phyloP scores from a whole-genome alignment of 768 basidiomycete genomes.

The Boletus edulis region DNA sequence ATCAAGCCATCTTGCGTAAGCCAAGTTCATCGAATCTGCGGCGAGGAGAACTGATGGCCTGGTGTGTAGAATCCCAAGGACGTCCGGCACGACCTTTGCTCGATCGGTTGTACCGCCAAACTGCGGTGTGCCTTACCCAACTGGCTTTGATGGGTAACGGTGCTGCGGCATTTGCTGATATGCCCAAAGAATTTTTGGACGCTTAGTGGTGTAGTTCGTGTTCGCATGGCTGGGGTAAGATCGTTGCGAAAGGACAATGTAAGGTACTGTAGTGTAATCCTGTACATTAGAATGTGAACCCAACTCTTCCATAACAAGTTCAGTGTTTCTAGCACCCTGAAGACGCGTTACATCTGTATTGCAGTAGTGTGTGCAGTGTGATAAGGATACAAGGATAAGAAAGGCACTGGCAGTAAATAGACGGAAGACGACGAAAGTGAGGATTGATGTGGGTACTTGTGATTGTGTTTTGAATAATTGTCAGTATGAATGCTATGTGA shows the following conservation, averaged over 20 bases:
- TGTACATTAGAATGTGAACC: slow-evolving; percentile 11
- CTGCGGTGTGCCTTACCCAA: slow-evolving; percentile 63
- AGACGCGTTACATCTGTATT: slow-evolving; percentile 7
- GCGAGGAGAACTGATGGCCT: slow-evolving; percentile 7
- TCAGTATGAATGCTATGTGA: slow-evolving; percentile 30
- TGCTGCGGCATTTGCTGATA: slow-evolving; percentile 77
- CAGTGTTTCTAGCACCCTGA: background rate
- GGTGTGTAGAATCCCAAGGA: slow-evolving; percentile 67
- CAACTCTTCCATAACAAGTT: slow-evolving; percentile 7
- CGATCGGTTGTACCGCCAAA: slow-evolving; percentile 77
- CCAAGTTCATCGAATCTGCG: slow-evolving; percentile 5
- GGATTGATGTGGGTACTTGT: slow-evolving; percentile 11
- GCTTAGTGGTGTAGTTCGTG: slow-evolving; percentile 18
- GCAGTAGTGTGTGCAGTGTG: slow-evolving; percentile 15
- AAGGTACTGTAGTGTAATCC: slow-evolving; percentile 15
- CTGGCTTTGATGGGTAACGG: slow-evolving; percentile 73
- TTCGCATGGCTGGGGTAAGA: slow-evolving; percentile 1
- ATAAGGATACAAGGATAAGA: slow-evolving; percentile 30
- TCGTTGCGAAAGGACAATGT: slow-evolving; percentile 4
- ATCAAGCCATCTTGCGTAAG: slow-evolving; percentile 80
- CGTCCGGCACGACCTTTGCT: slow-evolving; percentile 67
- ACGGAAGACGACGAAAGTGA: background rate
- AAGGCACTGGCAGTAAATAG: background rate
- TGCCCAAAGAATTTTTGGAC: slow-evolving; percentile 71
- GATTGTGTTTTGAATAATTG: slow-evolving; percentile 6